Conservation (phyloP, 805 yeast genomes). For the Metschnikowia proteae region DNA sequence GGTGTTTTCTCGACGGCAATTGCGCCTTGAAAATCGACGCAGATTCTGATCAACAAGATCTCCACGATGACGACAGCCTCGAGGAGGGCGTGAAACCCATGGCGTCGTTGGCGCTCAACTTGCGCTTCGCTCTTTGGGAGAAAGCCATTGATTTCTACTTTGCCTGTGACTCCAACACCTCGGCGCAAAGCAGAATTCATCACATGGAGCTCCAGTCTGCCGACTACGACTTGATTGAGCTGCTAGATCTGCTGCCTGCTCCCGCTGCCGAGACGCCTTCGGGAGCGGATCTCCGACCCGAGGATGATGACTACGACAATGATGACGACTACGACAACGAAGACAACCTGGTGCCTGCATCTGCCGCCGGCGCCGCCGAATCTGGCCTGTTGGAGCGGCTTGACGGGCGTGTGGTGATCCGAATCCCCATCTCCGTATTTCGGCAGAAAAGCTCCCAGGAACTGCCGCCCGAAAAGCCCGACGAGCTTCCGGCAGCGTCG, state of each 20-base stretch:
- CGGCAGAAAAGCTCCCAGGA: slow-evolving; percentile 6
- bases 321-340: slow-evolving; percentile 21
- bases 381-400: slow-evolving; percentile 17
- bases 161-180: slow-evolving; percentile 13
- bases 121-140: slow-evolving; percentile 70
- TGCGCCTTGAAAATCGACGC: slow-evolving; percentile 24
- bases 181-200: slow-evolving; percentile 10
- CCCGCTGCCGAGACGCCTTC: background rate
- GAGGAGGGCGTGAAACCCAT: slow-evolving; percentile 40
- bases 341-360: slow-evolving; percentile 19
- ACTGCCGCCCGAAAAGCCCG: slow-evolving; percentile 10
- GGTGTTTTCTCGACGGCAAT: slow-evolving; percentile 42
- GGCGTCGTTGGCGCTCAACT: slow-evolving; percentile 49
- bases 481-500: slow-evolving; percentile 10
- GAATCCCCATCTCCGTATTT: slow-evolving; percentile 32
- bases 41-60: background rate
- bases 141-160: slow-evolving; percentile 55
- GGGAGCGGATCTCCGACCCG: background rate
- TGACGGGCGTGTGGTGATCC: slow-evolving; percentile 30
- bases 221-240: slow-evolving; percentile 35
- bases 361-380: slow-evolving; percentile 6
- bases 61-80: slow-evolving; percentile 27
- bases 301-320: slow-evolving; percentile 21
- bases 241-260: slow-evolving; percentile 8
- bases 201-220: slow-evolving; percentile 31